A percentile compares a stretch with the other conserved stretches of the same genome.
These are phyloP conservation scores for Anisodus acutangulus DNA, from an alignment of 257 asterid genomes.

Conservation along the genomic window DNA sequence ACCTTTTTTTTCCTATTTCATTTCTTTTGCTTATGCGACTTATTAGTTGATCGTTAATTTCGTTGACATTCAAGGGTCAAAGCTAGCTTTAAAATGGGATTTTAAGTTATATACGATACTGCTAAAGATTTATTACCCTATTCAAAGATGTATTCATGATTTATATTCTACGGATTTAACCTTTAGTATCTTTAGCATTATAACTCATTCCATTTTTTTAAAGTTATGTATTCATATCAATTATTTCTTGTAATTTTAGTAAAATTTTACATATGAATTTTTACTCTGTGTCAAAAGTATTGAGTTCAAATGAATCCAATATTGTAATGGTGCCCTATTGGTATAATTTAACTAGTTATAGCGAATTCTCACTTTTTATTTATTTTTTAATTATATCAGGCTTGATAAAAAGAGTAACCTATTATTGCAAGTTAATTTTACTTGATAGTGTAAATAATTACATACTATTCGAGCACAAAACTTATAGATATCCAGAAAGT, in stretches of 20 bases:
- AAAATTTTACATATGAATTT: background rate
- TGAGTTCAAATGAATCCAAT: too few species aligned
- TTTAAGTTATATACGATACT: background rate
- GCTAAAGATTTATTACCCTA: background rate
- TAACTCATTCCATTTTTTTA: background rate
- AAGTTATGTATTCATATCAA: too few species aligned
- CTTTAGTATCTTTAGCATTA: too few species aligned
- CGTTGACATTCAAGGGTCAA: background rate
- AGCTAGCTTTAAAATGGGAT: background rate
- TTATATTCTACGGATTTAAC: too few species aligned
- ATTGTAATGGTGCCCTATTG: background rate
- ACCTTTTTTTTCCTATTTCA: background rate
- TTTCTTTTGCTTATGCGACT: background rate
- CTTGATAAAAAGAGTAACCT: background rate
- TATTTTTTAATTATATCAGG: background rate
- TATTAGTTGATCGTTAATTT: background rate
- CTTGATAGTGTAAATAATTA: background rate
- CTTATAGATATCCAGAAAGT: background rate
- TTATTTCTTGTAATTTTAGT: background rate
- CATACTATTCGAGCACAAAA: too few species aligned
- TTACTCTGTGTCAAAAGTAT: too few species aligned
- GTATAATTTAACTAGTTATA: background rate
- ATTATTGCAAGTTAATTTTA: background rate
- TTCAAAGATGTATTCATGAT: too few species aligned
- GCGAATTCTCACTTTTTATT: background rate